Percentiles rank a stretch among this genome's conserved stretches.
Conservation (phyloP, 306 rosid genomes). For the Cotoneaster glaucophyllus region DNA sequence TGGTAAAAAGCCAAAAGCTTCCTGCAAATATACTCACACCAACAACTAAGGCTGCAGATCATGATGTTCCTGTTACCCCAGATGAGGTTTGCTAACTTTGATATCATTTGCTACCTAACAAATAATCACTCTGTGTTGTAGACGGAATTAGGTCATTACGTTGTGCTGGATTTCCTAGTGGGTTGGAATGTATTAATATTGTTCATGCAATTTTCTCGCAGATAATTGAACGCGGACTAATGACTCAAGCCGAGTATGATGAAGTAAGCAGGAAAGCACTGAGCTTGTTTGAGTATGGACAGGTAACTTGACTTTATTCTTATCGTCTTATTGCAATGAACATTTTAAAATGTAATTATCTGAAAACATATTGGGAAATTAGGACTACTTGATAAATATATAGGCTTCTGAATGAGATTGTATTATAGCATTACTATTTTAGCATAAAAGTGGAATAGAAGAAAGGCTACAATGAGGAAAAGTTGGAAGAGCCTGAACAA, state of each 20-base stretch:
- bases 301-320: conserved; percentile 40
- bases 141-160: background rate
- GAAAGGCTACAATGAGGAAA: background rate
- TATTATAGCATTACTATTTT: background rate
- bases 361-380: background rate
- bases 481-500: background rate
- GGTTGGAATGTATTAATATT: background rate
- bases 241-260: conserved; percentile 72
- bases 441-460: background rate
- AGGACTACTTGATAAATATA: background rate
- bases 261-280: conserved; percentile 80
- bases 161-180: background rate
- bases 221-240: conserved; percentile 64
- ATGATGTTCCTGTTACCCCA: conserved; percentile 83
- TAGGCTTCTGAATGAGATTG: background rate
- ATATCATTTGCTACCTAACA: background rate
- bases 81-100: conserved; percentile 53
- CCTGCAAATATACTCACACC: conserved; percentile 77
- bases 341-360: background rate
- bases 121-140: background rate
- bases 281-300: conserved; percentile 76
- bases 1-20: conserved; percentile 84
- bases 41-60: conserved; percentile 91
- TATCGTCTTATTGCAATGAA: background rate
- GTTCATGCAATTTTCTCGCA: conserved; percentile 32